These are phyloP conservation scores for Digitaria exilis DNA, from an alignment of 202 grass and related monocot species.

Conservation along the genomic window DNA sequence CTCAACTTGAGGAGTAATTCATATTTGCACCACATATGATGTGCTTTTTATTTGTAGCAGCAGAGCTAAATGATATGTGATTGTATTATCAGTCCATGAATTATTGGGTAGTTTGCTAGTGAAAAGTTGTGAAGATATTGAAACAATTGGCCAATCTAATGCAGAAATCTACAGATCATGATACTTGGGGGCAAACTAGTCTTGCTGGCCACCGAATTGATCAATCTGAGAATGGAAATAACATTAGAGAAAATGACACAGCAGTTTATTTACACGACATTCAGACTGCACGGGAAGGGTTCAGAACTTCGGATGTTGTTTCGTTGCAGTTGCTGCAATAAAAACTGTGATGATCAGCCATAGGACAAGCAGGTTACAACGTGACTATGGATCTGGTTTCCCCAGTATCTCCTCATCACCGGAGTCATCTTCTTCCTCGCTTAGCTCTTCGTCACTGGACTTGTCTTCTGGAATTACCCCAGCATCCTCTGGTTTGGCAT, in stretches of 20 bases:
- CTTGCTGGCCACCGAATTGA: conserved; percentile 19
- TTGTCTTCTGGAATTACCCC: conserved; percentile 57
- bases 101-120: neutral
- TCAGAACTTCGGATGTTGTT: conserved; percentile 26
- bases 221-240: conserved; percentile 3
- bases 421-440: conserved; percentile 70
- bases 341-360: conserved; percentile 12
- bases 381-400: conserved; percentile 66
- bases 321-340: conserved; percentile 52
- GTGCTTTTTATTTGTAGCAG: neutral
- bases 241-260: conserved; percentile 30
- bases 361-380: neutral
- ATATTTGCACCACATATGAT: neutral
- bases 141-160: neutral
- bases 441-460: conserved; percentile 85
- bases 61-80: neutral
- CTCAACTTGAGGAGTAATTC: no score
- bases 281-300: conserved; percentile 12
- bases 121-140: neutral
- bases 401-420: conserved; percentile 76
- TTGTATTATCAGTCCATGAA: neutral
- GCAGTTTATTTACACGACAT: conserved; percentile 58
- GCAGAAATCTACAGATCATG: conserved; percentile 2
- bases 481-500: conserved; percentile 81
- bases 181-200: neutral